These are phyloP conservation scores for Porogramme epimiltina DNA, from an alignment of 1,284 basidiomycete genomes.

Conservation along the genomic window DNA sequence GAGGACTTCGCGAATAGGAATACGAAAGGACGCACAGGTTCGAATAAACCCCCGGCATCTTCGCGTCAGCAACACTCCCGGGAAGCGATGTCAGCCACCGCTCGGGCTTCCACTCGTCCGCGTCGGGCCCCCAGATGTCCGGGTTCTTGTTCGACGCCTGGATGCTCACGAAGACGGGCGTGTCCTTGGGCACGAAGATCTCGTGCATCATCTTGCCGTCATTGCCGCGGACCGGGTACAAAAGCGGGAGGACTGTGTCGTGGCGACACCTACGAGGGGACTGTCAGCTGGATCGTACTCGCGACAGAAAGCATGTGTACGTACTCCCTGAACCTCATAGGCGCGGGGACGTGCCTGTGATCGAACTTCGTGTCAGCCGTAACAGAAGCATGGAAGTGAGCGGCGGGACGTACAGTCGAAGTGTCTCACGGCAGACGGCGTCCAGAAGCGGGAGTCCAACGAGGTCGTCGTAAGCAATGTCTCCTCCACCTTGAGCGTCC, in stretches of 20 bases:
- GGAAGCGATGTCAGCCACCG: conserved; percentile 11
- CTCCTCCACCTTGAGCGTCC: conserved; percentile 10
- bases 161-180: conserved; percentile 6
- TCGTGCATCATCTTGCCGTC: conserved; percentile 4
- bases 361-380: neutral
- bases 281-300: too few relatives aligned
- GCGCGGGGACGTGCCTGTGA: conserved; percentile 32
- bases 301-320: conserved; percentile 1
- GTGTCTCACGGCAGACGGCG: conserved; percentile 3
- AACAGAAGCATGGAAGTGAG: neutral
- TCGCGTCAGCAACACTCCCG: conserved; percentile 1
- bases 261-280: neutral
- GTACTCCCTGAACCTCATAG: conserved; percentile 34
- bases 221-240: conserved; percentile 1
- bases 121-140: conserved; percentile 41
- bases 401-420: neutral
- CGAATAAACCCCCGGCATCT: conserved; percentile 17
- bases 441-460: conserved; percentile 18
- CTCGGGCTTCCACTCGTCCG: conserved; percentile 11
- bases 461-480: conserved; percentile 30
- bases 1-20: neutral
- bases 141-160: conserved; percentile 24
- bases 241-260: conserved; percentile 7
- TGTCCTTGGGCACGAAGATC: conserved; percentile 10
- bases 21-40: conserved; percentile 12